Evolutionary conservation across 768 basidiomycete genomes (phyloP), one percentile per base, ranked within the genome.

Genomic region (Auriscalpium vulgare): DNA sequence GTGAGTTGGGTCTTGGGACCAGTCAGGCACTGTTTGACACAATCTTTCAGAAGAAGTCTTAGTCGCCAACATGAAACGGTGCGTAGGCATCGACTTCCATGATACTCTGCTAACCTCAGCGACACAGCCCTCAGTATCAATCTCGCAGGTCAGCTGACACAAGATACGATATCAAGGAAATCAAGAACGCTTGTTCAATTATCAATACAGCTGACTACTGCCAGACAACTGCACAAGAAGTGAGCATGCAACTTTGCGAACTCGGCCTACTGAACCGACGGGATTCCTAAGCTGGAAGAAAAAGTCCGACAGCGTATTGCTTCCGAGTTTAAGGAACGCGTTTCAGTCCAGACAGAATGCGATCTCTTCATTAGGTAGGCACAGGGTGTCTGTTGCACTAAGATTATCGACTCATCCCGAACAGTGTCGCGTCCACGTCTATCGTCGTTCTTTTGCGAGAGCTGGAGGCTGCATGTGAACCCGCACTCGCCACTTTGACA

Each of bases 121-220:
- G 35, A 44, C 34, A 52, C 74, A 85, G 67, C 66, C 78, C 65
- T 63, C 61, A 75, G 66, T 58, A 54, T 3, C 70, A 68, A 51
- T 54, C 74, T 47, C 83, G 94, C 2, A 81, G 80, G 63, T 97
- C 95, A 1, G 75, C 75, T 17, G 95, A 99, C 50, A 81, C 82
- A 6, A 81, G 88, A n/a, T 79, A 84, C 36, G 94, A 97, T 66
- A 59, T 79, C 8, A 75, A 76, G 4, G 86, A 94, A 57, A 69
- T 98, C 36, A 84, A 82, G 63, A 90, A 88, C 59, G 84, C 90
- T 0, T 94, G 91, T 66, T 74, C 92, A n/a, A 72, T 95, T 23
- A 85, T 99, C 66, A 98, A 99, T 65, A 99, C 97, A 0, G 95
- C 95, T 1, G 95, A 98, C 66, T 99, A 98, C 67, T 99, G 97